Base-by-base conservation (phyloP, 2,329 filamentous ascomycete species). In the Colletotrichum godetiae region DNA sequence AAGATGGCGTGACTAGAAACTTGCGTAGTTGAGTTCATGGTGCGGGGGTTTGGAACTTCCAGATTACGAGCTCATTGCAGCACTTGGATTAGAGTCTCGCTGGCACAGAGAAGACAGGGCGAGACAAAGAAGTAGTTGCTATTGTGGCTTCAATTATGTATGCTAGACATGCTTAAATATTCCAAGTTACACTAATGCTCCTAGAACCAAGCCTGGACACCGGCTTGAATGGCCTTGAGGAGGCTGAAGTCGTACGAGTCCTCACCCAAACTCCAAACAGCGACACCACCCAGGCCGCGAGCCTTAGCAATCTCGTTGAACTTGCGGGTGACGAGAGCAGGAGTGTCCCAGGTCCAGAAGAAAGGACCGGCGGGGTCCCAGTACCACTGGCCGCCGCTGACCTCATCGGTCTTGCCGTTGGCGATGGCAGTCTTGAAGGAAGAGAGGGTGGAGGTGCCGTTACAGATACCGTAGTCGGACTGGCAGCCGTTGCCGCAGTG, bases 321-420 rank as follows among this genome's bases (percentile, higher is more conserved):
- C 80, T 90, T 90, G 57, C 80, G 72, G 1, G 77, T 46, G 31
- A 90, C 86, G 1, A 87, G 79, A n/a, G 83, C 81, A 0, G 85
- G 80, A 0, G 85, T 89, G 66, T 90, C 89, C 86, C 86, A 90
- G 1, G 86, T 86, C 88, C 88, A 90, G 81, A 87, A 90, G 46
- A 88, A 76, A 5, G 80, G 78, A 27, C 83, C 82, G 2, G 78
- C 74, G 0, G 79, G 37, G 73, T 91, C 87, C 83, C 86, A 88
- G 80, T 83, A 91, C 83, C 88, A 90, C 79, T 88, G 87, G 2
- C 87, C 89, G 0, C 88, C 86, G 73, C 88, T 85, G 3, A 78
- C 79, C 5, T 86, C 85, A 27, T 89, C 84, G 0, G 86, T 81
- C 53, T 82, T 76, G 19, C 85, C 84, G 31, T 85, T 77, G 4